Evolutionary conservation across 495 filamentous ascomycete species (phyloP).

Genomic region (Penicillium turbatum): DNA sequence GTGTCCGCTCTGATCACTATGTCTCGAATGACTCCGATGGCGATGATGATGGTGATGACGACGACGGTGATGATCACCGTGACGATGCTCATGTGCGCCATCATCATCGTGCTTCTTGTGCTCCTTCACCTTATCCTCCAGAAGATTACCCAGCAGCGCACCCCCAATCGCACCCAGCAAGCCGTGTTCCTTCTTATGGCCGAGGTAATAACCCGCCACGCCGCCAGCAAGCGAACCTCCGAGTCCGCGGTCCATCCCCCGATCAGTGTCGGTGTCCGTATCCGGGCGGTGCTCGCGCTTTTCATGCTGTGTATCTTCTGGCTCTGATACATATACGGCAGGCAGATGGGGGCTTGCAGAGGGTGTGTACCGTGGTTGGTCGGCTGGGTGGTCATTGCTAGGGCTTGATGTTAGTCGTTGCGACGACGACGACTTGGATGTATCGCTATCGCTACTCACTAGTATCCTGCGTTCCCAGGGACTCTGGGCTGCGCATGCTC

Average conservation of each 20-base stretch:
- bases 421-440: neutral
- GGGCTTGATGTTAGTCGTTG: neutral
- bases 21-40: slow-evolving; percentile 28
- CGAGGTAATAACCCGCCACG: slow-evolving; percentile 43
- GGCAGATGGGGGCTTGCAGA: slow-evolving; percentile 16
- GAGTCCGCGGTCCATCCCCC: slow-evolving; percentile 41
- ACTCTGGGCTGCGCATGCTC: slow-evolving; percentile 37
- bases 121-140: slow-evolving; percentile 41
- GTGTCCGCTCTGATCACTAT: slow-evolving; percentile 16
- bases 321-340: slow-evolving; percentile 21
- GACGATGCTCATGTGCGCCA: slow-evolving; percentile 12
- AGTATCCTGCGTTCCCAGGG: slow-evolving; percentile 36
- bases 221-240: slow-evolving; percentile 43
- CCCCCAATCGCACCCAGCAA: slow-evolving; percentile 48
- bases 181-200: slow-evolving; percentile 45
- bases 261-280: slow-evolving; percentile 17
- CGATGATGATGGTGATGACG: slow-evolving; percentile 17
- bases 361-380: slow-evolving; percentile 20
- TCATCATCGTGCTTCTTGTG: slow-evolving; percentile 16
- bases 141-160: slow-evolving; percentile 44
- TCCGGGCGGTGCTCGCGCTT: slow-evolving; percentile 10
- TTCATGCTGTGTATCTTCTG: slow-evolving; percentile 3
- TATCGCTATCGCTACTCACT: slow-evolving; percentile 22
- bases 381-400: slow-evolving; percentile 16
- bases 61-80: slow-evolving; percentile 16